A percentile compares a stretch with the other conserved stretches of the same genome.
Evolutionary conservation across 2,329 filamentous ascomycete genomes (phyloP).

Genomic region (Shiraia bambusicola): DNA sequence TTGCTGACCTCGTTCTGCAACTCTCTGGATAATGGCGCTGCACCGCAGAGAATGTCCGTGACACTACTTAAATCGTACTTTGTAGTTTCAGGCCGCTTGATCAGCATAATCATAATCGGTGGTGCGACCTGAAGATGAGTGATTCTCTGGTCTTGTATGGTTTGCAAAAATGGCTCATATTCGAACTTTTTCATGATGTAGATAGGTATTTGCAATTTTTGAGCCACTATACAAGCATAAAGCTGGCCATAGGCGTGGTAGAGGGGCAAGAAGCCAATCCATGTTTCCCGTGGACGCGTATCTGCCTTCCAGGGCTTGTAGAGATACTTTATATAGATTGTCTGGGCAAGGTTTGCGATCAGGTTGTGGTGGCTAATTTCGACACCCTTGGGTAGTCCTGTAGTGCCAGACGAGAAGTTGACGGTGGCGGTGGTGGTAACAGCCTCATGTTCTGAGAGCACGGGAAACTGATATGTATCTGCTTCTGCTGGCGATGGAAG

Average conservation of each 20-base stretch:
- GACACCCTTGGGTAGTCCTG: conserved; percentile 56
- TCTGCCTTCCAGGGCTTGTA: conserved; percentile 45
- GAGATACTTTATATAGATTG: conserved; percentile 49
- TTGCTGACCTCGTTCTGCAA: conserved; percentile 44
- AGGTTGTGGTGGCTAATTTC: conserved; percentile 54
- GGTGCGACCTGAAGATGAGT: conserved; percentile 47
- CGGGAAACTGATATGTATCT: conserved; percentile 29
- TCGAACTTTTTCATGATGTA: conserved; percentile 48
- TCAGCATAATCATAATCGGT: conserved; percentile 49
- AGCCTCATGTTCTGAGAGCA: conserved; percentile 29
- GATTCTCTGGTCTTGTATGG: conserved; percentile 42
- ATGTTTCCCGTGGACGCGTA: conserved; percentile 49
- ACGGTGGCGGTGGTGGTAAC: conserved; percentile 46
- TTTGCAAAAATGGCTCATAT: conserved; percentile 43
- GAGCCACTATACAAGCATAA: conserved; percentile 45
- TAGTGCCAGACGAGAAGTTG: conserved; percentile 57
- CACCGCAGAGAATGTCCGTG: conserved; percentile 45
- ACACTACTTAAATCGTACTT: conserved; percentile 47
- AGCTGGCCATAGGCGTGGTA: conserved; percentile 53
- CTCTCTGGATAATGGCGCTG: conserved; percentile 47
- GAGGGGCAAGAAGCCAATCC: conserved; percentile 50
- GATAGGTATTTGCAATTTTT: conserved; percentile 49
- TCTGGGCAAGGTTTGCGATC: conserved; percentile 55
- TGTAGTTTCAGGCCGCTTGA: conserved; percentile 46
- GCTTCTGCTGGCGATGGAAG: conserved; percentile 30